phyloP scores from a whole-genome alignment of 1,284 basidiomycete species.

The Ganoderma leucocontextum region DNA sequence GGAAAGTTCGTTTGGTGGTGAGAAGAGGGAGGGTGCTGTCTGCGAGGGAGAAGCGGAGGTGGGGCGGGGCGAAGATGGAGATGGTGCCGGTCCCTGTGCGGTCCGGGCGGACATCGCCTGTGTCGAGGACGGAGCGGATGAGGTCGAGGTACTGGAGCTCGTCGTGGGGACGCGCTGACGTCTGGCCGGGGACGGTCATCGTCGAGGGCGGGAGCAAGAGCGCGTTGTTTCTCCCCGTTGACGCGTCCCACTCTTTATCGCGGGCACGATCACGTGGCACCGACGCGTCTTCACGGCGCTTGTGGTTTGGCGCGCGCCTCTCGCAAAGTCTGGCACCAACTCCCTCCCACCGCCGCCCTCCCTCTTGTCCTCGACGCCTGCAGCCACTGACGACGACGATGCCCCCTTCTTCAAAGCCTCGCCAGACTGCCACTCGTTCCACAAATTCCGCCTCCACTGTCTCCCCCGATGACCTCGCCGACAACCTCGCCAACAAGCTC shows the following conservation, averaged over 20 bases:
- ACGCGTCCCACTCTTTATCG: slow-evolving; percentile 9
- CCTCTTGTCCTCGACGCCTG: neutral
- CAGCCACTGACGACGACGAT: slow-evolving; percentile 6
- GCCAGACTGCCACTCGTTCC: slow-evolving; percentile 13
- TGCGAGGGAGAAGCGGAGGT: slow-evolving; percentile 86
- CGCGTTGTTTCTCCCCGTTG: slow-evolving; percentile 26
- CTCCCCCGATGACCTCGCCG: slow-evolving; percentile 37
- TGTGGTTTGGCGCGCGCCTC: neutral
- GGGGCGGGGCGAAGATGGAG: slow-evolving; percentile 89
- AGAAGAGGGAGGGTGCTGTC: slow-evolving; percentile 84
- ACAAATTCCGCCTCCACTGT: slow-evolving; percentile 17
- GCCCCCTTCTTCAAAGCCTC: slow-evolving; percentile 22
- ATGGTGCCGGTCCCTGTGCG: slow-evolving; percentile 94
- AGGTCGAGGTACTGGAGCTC: slow-evolving; percentile 90
- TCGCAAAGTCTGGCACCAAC: neutral
- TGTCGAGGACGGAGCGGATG: slow-evolving; percentile 77
- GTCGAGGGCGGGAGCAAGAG: slow-evolving; percentile 13
- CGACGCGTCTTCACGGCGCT: slow-evolving; percentile 10
- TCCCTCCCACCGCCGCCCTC: neutral
- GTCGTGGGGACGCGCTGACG: slow-evolving; percentile 58
- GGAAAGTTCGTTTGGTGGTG: slow-evolving; percentile 95
- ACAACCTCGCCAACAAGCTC: slow-evolving; percentile 36
- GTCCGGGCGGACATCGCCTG: slow-evolving; percentile 83
- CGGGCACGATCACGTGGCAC: slow-evolving; percentile 19
- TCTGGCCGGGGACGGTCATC: slow-evolving; percentile 23